Percentiles rank a stretch among this genome's conserved stretches.
These are phyloP conservation scores for Brassica incana DNA, from an alignment of 345 rosid genomes.

Conservation along the genomic window DNA sequence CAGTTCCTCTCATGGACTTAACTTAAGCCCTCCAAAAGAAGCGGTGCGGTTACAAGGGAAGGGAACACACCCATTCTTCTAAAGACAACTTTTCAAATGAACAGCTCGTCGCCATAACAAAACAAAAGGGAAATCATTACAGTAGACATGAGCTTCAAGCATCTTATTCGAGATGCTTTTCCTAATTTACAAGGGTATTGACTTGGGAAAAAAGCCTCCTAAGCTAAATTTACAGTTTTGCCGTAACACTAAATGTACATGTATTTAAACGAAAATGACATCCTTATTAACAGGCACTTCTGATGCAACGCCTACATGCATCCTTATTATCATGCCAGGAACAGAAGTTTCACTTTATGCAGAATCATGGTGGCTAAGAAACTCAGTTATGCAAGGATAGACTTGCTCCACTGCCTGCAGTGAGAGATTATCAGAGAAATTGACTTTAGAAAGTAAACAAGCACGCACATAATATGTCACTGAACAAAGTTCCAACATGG, in stretches of 20 bases:
- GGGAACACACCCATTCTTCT: not conserved
- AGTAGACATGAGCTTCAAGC: conserved; percentile 9
- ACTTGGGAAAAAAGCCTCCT: conserved; percentile 11
- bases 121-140: conserved; percentile 5
- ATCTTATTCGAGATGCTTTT: not conserved
- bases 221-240: conserved; percentile 18
- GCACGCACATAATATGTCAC: not conserved
- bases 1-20: conserved; percentile 2
- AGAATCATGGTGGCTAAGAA: conserved; percentile 59
- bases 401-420: conserved; percentile 89
- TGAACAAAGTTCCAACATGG: conserved; percentile 26
- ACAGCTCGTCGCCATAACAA: conserved; percentile 14
- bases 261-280: conserved; percentile 5
- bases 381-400: conserved; percentile 76
- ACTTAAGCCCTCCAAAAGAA: conserved; percentile 18
- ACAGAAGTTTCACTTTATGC: conserved; percentile 31
- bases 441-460: conserved; percentile 15
- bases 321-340: not conserved
- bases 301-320: conserved; percentile 4
- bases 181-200: conserved; percentile 17
- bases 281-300: conserved; percentile 22
- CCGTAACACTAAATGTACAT: conserved; percentile 10
- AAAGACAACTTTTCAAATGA: conserved; percentile 11
- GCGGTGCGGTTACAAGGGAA: too few relatives aligned
- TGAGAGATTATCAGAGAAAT: conserved; percentile 6